Base-by-base conservation (phyloP, 495 filamentous ascomycete species). In the Podospora pseudocomata region DNA sequence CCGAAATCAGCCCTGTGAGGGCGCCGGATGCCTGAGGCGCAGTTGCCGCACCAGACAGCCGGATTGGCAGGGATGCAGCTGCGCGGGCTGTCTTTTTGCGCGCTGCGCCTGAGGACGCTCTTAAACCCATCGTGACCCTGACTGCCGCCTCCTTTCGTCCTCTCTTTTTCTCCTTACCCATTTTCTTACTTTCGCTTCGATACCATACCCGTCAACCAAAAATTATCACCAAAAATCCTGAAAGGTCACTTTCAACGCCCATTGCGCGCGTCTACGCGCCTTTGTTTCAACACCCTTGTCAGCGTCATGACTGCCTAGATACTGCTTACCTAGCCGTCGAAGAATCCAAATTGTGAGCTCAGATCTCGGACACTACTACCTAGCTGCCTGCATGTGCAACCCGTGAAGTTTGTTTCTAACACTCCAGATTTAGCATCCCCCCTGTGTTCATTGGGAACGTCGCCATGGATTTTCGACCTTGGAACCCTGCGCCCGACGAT, bases 1-100 rank as follows among this genome's bases (percentile, higher is more conserved):
- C 59, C 59, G 16, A 61, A 61, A 61, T 61, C 59, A 61, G 59
- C 59, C 59, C 59, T 61, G 59, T 27, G 27, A 63, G 61, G 61
- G 19, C 28, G 32, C 61, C 61, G 19, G 30, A 16, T 44, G n/a
- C 18, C 61, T 15, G 61, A 39, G 61, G 61, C 61, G 61, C 61
- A 63, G 32, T 23, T 13, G 16, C 27, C 1, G 61, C 27, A 32
- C 61, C 28, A 20, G 34, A 32, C 30, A 0, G 30, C 28, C 28
- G 61, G 61, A 20, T 28, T 61, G 7, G 27, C 59, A 61, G 59
- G 28, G 30, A 44, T 20, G 19, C 6, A 5, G n/a, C n/a, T 5
- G 28, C 27, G 30, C 20, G 16, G 32, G 30, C 3, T 2, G 30
- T 19, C 18, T 5, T 3, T 16, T n/a, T 20, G 28, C 61, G 3